Evolutionary conservation across 2,329 filamentous ascomycete genomes (phyloP).

Genomic region (Ambrosiella cleistominuta): DNA sequence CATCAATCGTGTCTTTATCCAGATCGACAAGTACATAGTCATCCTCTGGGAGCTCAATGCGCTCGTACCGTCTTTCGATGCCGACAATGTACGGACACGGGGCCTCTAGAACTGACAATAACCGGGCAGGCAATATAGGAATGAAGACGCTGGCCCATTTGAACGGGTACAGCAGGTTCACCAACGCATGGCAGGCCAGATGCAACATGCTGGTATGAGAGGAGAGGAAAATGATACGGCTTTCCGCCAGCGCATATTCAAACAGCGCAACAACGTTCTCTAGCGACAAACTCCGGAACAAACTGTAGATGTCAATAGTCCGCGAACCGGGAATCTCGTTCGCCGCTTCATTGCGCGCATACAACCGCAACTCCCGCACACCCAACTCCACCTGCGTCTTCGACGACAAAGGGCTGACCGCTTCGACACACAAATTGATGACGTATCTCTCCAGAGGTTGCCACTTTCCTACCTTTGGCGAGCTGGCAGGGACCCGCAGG

Average conservation of each 20-base stretch:
- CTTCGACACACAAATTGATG: slow-evolving; percentile 89
- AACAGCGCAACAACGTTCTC: slow-evolving; percentile 85
- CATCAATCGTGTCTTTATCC: slow-evolving; percentile 78
- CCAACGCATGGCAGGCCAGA: slow-evolving; percentile 73
- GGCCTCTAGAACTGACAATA: slow-evolving; percentile 81
- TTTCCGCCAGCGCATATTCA: slow-evolving; percentile 84
- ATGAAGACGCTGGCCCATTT: slow-evolving; percentile 93
- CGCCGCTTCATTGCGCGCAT: slow-evolving; percentile 76
- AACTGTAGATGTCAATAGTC: slow-evolving; percentile 77
- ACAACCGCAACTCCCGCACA: slow-evolving; percentile 75
- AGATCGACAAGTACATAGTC: slow-evolving; percentile 92
- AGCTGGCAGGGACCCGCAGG: slow-evolving; percentile 68
- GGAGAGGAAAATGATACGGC: slow-evolving; percentile 87
- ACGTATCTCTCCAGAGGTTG: slow-evolving; percentile 93
- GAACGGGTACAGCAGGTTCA: slow-evolving; percentile 71
- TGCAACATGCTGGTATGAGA: slow-evolving; percentile 95
- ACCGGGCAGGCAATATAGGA: slow-evolving; percentile 68
- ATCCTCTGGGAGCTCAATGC: slow-evolving; percentile 73
- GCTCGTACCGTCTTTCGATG: slow-evolving; percentile 80
- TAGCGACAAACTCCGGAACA: slow-evolving; percentile 78
- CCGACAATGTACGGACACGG: slow-evolving; percentile 96
- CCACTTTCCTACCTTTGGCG: slow-evolving; percentile 82
- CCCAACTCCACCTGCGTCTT: slow-evolving; percentile 91
- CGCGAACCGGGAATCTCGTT: slow-evolving; percentile 89
- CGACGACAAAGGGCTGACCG: slow-evolving; percentile 76